Evolutionary conservation across 1,139 yeast species (phyloP).

Genomic region (Yamadazyma trypodendri): DNA sequence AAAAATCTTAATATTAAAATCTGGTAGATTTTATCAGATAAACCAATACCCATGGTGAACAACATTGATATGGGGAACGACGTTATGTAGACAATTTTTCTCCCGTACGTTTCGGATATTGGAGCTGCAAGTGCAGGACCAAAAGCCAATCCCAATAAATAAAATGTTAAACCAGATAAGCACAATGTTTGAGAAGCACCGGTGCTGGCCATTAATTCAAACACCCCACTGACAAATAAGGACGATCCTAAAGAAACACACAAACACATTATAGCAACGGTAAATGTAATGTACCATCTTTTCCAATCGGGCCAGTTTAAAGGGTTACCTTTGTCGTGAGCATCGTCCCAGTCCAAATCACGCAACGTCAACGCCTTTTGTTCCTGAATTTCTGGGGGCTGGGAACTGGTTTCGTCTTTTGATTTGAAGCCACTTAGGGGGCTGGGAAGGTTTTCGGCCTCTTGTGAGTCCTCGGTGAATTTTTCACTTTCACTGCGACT

Average conservation of each 20-base stretch:
- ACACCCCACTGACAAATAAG: conserved; percentile 60
- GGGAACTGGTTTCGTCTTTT: background rate
- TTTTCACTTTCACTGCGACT: background rate
- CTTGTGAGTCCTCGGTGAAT: background rate
- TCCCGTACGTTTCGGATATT: conserved; percentile 69
- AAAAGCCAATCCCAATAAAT: conserved; percentile 65
- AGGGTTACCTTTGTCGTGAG: conserved; percentile 60
- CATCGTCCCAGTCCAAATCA: conserved; percentile 60
- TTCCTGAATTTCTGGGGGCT: conserved; percentile 13
- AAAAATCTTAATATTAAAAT: conserved; percentile 72
- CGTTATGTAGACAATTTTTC: conserved; percentile 58
- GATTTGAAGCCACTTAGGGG: background rate
- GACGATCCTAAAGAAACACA: conserved; percentile 74
- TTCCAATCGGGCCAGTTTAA: conserved; percentile 62
- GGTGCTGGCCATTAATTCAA: conserved; percentile 47
- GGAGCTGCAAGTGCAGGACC: conserved; percentile 82
- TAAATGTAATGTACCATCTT: conserved; percentile 64
- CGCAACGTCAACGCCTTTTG: conserved; percentile 15
- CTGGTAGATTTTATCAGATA: conserved; percentile 54
- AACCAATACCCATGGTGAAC: conserved; percentile 74
- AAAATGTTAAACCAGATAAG: conserved; percentile 67
- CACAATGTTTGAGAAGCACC: conserved; percentile 57
- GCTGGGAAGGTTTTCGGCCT: no score
- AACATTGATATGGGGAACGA: conserved; percentile 70
- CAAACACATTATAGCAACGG: conserved; percentile 61